Evolutionary conservation across 2,329 filamentous ascomycete genomes (phyloP).

Genomic region (Fusarium nodosum): DNA sequence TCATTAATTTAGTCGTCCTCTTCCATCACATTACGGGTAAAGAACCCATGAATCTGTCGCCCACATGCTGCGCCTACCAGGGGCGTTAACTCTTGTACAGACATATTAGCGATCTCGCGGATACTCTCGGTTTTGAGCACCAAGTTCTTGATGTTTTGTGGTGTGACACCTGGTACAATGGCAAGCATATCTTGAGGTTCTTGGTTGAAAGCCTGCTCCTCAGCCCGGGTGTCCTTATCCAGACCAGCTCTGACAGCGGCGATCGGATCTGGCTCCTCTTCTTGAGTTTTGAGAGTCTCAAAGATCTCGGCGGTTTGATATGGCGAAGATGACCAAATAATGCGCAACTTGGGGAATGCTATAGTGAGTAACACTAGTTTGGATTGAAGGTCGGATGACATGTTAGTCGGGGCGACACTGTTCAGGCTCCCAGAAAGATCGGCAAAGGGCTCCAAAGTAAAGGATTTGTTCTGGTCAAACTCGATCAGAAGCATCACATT

Average conservation of each 20-base stretch:
- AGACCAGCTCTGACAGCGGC: slow-evolving; percentile 87
- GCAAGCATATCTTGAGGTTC: slow-evolving; percentile 92
- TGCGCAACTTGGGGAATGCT: slow-evolving; percentile 87
- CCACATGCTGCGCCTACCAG: slow-evolving; percentile 84
- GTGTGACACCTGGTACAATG: slow-evolving; percentile 85
- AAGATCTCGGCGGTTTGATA: slow-evolving; percentile 99
- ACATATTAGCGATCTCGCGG: slow-evolving; percentile 87
- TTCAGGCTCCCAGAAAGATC: slow-evolving; percentile 73
- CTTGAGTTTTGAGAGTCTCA: slow-evolving; percentile 89
- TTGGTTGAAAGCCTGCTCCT: slow-evolving; percentile 81
- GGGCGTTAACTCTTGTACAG: slow-evolving; percentile 76
- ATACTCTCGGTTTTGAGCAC: slow-evolving; percentile 81
- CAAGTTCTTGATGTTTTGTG: slow-evolving; percentile 80
- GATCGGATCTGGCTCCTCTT: slow-evolving; percentile 90
- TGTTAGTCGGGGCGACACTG: slow-evolving; percentile 71
- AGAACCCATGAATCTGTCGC: slow-evolving; percentile 83
- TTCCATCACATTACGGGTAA: slow-evolving; percentile 74
- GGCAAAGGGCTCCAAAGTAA: slow-evolving; percentile 88
- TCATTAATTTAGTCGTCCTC: slow-evolving; percentile 55
- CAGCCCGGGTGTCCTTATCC: slow-evolving; percentile 66
- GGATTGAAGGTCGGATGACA: slow-evolving; percentile 82
- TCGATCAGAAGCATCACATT: slow-evolving; percentile 93
- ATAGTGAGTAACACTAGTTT: slow-evolving; percentile 94
- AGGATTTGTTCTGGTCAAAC: slow-evolving; percentile 97
- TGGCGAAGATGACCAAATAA: slow-evolving; percentile 94